These are phyloP conservation scores for Suhomyces canberraensis DNA, from an alignment of 805 yeast species.

Conservation along the genomic window DNA sequence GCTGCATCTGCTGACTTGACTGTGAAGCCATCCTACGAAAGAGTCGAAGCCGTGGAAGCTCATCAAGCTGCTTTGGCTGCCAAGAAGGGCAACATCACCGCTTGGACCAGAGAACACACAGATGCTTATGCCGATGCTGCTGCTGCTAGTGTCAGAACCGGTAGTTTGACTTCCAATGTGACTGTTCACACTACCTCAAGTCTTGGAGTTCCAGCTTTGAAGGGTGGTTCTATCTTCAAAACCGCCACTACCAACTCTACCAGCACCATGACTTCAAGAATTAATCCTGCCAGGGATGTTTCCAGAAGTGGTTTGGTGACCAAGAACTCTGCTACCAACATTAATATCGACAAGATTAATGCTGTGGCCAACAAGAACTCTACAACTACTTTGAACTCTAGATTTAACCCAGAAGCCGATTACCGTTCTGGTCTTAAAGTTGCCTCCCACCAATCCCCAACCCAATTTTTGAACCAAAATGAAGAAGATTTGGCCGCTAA, in stretches of 20 bases:
- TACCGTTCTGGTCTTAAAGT: slow-evolving; percentile 36
- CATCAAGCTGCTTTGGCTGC: slow-evolving; percentile 60
- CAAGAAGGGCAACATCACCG: slow-evolving; percentile 39
- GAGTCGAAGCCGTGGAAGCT: slow-evolving; percentile 56
- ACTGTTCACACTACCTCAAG: slow-evolving; percentile 9
- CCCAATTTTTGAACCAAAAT: slow-evolving; percentile 35
- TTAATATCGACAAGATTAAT: slow-evolving; percentile 34
- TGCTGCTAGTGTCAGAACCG: slow-evolving; percentile 30
- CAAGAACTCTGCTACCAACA: slow-evolving; percentile 17
- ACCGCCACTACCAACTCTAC: slow-evolving; percentile 40
- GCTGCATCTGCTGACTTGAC: slow-evolving; percentile 67
- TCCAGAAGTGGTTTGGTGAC: slow-evolving; percentile 35
- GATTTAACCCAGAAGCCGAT: slow-evolving; percentile 42
- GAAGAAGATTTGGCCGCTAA: slow-evolving; percentile 50
- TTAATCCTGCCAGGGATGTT: slow-evolving; percentile 37
- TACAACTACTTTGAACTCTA: slow-evolving; percentile 34
- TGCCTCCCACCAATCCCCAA: slow-evolving; percentile 12
- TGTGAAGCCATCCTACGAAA: slow-evolving; percentile 58
- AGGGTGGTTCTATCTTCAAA: slow-evolving; percentile 27
- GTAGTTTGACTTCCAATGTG: slow-evolving; percentile 11
- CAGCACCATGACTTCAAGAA: slow-evolving; percentile 43
- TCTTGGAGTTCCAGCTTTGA: slow-evolving; percentile 31
- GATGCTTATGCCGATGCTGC: slow-evolving; percentile 50
- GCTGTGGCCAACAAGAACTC: slow-evolving; percentile 38
- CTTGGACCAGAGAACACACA: slow-evolving; percentile 46